Evolutionary conservation across 2,329 filamentous ascomycete genomes (phyloP).

Genomic region (Trichoderma hamatum): DNA sequence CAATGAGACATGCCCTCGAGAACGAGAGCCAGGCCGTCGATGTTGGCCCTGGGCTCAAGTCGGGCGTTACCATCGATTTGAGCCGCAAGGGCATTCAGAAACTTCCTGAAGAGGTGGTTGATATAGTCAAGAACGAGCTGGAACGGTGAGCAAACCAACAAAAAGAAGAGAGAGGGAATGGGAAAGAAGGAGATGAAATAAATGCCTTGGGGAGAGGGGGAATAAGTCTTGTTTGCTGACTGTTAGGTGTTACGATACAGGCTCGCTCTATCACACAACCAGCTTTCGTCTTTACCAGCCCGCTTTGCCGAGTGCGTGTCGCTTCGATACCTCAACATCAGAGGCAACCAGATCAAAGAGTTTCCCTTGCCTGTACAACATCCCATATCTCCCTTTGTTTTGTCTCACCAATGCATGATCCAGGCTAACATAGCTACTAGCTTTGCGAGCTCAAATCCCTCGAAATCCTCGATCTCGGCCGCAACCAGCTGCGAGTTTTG

Average conservation of each 20-base stretch:
- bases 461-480: constrained; percentile 89
- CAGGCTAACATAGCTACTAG: constrained; percentile 49
- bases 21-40: constrained; percentile 68
- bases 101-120: constrained; percentile 73
- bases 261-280: constrained; percentile 80
- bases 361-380: constrained; percentile 58
- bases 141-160: constrained; percentile 60
- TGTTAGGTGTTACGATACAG: constrained; percentile 45
- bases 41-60: constrained; percentile 61
- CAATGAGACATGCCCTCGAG: constrained; percentile 67
- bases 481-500: constrained; percentile 78
- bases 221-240: constrained; percentile 20
- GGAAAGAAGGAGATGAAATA: neutral
- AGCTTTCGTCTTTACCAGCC: constrained; percentile 67
- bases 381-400: constrained; percentile 23
- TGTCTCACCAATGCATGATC: neutral
- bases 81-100: constrained; percentile 74
- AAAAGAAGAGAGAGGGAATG: too few species aligned
- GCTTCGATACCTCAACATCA: constrained; percentile 77
- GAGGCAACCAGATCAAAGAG: constrained; percentile 72
- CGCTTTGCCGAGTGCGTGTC: constrained; percentile 77
- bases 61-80: constrained; percentile 76
- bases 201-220: neutral
- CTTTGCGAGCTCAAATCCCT: constrained; percentile 83
- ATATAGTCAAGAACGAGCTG: constrained; percentile 73